Base-by-base conservation (phyloP, 169 alveolate genomes). In the Plasmodium malariae region DNA sequence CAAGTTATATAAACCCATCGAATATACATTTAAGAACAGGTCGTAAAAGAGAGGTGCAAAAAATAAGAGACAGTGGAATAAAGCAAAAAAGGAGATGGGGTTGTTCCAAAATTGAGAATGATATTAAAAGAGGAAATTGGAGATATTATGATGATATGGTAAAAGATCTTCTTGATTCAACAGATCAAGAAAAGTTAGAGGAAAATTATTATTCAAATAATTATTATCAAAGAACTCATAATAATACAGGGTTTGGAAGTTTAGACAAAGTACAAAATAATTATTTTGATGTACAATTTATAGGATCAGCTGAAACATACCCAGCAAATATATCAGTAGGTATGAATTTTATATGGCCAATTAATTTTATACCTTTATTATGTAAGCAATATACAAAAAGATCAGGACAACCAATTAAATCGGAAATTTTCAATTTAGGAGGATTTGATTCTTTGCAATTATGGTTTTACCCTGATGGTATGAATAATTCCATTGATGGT, bases 401-500 rank as follows among this genome's bases (percentile, higher is more conserved):
- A 65, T 65, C 90, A 70, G 96, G 97, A 0, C 96, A 95, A 72
- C 97, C 97, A 19, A 57, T 95, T 17, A 96, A 95, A 28, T 95
- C 97, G 5, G 94, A 85, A 14, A 85, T 92, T 32, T 95, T 95
- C 74, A 94, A 92, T 86, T 63, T 95, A 68, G 97, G 97, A 9
- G 97, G 97, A n/a, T 87, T 95, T 80, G 97, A 95, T 68, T 96
- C 97, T 12, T 69, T 95, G 32, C 97, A 95, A 93, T 76, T 95
- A 48, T 95, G 97, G 97, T 95, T 95, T 71, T 95, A 91, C 63
- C 97, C 97, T 9, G 96, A 94, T 36, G 97, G 97, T 36, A 87
- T 72, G 67, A 95, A 95, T 28, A 45, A 70, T 37, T 92, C 97
- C 3, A 57, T 69, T 2, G 96, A 93, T 73, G 97, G 97, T 0